Conservation (phyloP, 805 yeast genomes). For the Metschnikowia santaceciliae region DNA sequence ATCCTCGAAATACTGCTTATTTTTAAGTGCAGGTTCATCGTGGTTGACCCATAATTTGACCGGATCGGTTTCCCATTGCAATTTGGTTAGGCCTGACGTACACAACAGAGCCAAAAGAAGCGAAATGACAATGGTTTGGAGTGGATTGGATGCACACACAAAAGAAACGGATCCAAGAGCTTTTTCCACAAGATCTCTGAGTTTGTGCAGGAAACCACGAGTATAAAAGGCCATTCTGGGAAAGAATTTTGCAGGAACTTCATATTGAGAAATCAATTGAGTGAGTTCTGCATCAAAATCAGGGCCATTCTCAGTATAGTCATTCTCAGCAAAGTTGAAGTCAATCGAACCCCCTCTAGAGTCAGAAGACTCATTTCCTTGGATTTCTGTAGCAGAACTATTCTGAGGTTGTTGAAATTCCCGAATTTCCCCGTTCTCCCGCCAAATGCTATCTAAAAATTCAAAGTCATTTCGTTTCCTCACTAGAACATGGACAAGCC, state of each 20-base stretch:
- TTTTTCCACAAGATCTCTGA: constrained; percentile 16
- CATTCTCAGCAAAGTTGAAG: not conserved
- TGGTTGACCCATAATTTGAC: constrained; percentile 88
- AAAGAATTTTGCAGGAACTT: not conserved
- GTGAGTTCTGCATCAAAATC: constrained; percentile 4
- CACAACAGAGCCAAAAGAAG: constrained; percentile 38
- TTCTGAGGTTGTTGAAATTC: too few relatives aligned
- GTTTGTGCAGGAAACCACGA: not conserved
- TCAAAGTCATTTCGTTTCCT: too few relatives aligned
- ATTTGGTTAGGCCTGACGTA: constrained; percentile 48
- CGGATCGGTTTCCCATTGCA: constrained; percentile 73
- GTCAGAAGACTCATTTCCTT: too few relatives aligned
- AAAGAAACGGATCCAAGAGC: constrained; percentile 50
- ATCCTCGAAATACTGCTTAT: constrained; percentile 67
- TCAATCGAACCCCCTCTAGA: too few relatives aligned
- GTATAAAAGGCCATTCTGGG: not conserved
- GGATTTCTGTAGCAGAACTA: constrained; percentile 17
- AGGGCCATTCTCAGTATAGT: not conserved
- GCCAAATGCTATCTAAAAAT: too few relatives aligned
- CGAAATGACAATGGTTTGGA: constrained; percentile 20
- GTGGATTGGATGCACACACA: constrained; percentile 62
- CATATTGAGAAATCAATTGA: constrained; percentile 2
- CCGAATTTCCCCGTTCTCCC: too few relatives aligned
- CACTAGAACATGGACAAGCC: constrained; percentile 31
- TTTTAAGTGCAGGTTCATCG: constrained; percentile 59